Evolutionary conservation across 2,329 filamentous ascomycete species (phyloP).

Genomic region (Ascosphaera acerosa): DNA sequence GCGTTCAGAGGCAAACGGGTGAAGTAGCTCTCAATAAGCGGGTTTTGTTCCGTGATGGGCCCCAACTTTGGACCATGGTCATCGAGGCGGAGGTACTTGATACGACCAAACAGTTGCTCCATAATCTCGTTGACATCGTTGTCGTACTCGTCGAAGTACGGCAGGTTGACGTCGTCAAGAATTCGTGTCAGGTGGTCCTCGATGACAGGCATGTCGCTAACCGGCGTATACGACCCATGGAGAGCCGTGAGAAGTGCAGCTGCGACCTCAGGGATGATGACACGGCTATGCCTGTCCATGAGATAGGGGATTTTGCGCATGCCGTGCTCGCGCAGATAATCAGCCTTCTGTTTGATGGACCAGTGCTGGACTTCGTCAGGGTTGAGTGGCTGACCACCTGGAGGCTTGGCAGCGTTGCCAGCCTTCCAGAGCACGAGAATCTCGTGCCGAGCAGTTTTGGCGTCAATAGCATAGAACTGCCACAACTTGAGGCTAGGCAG

Average conservation of each 20-base stretch:
- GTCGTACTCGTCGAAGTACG: conserved; percentile 84
- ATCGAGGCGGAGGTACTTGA: conserved; percentile 87
- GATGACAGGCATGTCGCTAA: conserved; percentile 18
- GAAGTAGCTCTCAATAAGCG: conserved; percentile 85
- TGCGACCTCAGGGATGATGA: conserved; percentile 40
- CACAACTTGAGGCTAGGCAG: conserved; percentile 57
- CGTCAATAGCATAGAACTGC: conserved; percentile 78
- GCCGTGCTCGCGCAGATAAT: conserved; percentile 39
- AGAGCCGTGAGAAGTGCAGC: conserved; percentile 43
- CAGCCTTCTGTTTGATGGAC: conserved; percentile 31
- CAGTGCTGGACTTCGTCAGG: conserved; percentile 27
- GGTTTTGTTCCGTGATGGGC: conserved; percentile 47
- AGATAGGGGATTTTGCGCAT: conserved; percentile 47
- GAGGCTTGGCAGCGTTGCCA: conserved; percentile 30
- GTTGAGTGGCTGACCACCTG: conserved; percentile 24
- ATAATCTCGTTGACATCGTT: conserved; percentile 56
- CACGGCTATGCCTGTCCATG: conserved; percentile 53
- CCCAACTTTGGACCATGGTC: conserved; percentile 72
- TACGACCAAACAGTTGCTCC: conserved; percentile 77
- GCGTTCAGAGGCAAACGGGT: conserved; percentile 63
- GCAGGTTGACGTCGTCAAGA: conserved; percentile 62
- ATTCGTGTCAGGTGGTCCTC: conserved; percentile 32
- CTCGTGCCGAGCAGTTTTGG: conserved; percentile 43
- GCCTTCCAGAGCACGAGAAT: conserved; percentile 46
- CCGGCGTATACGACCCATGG: conserved; percentile 38